Base-by-base conservation (phyloP, 495 filamentous ascomycete species). In the Usnea hakonensis region DNA sequence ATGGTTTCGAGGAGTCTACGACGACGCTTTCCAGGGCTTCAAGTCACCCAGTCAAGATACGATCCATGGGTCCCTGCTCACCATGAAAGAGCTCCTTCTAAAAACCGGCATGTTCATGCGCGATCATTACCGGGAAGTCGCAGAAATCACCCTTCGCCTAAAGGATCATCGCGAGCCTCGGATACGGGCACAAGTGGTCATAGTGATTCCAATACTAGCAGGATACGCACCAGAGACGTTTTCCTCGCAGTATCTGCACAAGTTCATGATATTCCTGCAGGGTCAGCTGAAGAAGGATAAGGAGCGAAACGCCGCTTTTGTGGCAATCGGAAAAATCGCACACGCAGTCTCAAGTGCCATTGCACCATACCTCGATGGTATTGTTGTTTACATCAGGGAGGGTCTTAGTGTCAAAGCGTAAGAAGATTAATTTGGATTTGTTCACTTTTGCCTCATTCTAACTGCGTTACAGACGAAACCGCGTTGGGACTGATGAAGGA, bases 101-200 rank as follows among this genome's bases (percentile, higher is more conserved):
- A 90, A 94, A 67, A 93, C 94, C 30, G 91, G 91, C 63, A 99
- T 97, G 94, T 99, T 95, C 76, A 97, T 99, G 94, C 87, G 94
- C 55, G 89, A 89, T 37, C 84, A 89, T 65, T 93, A 94, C 66
- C 78, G 83, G 37, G 90, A 95, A 52, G 86, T 90, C 17, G 97
- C 93, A 73, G 94, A 99, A 64, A 91, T 91, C 62, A 87, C 96
- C 28, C 85, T 91, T 60, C 86, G 85, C 56, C 86, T 95, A 70
- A 95, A 94, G 68, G 95, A 97, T 65, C 89, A 96, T 64, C 85
- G 90, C 50, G 94, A 99, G 62, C 74, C 83, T 5, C 87, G 90
- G 40, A 95, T 97, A 65, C 84, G 93, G 36, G 85, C 88, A 59
- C 90, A 95, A 48, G 88, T 97, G 28, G 88, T 97, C 52, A 77